Evolutionary conservation across 768 basidiomycete genomes (phyloP), one percentile per base, ranked within the genome.

Genomic region (Pulveroboletus sp.): DNA sequence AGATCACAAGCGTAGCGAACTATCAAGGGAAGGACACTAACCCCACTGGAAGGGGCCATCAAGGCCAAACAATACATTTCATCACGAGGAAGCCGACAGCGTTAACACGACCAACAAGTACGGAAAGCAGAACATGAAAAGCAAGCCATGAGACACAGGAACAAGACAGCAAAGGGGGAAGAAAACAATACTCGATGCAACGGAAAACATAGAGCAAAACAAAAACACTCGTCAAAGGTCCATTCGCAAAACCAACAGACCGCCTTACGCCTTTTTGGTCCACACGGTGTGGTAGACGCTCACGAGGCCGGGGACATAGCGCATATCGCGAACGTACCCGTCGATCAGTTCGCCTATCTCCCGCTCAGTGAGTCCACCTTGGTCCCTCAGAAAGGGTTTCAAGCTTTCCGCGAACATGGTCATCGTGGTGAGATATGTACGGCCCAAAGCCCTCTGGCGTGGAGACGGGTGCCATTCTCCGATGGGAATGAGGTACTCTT

Each of bases 401-500:
- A 81, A 65, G 18, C 79, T 79, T 15, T 75, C 67, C 5, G 77
- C 73, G 42, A 79, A 82, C 21, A 67, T 59, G 28, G 61, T 56
- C 51, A 77, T 69, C 7, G 68, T 65, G 2, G 58, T 63, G 27
- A 76, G 69, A 56, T 75, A 75, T 2, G 56, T 65, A 28, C 53
- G 63, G 1, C 83, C 85, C 2, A 84, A 57, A 10, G 43, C 36
- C 53, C 54, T 64, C 58, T 71, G 51, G 27, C 43, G 57, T 3
- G 67, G 56, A 43, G 77, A 70, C 0, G 41, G 32, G 41, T 67
- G 71, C 83, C 81, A 83, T 8, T 68, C 64, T 5, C 85, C 86
- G 21, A 87, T 70, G 8, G 84, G 83, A 50, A 86, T 71, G 61
- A 66, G 55, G 51, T 70, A 61, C 3, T 54, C 48, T 28, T 60